Evolutionary conservation across 805 yeast genomes (phyloP).

Genomic region (Blastobotrys parvus): DNA sequence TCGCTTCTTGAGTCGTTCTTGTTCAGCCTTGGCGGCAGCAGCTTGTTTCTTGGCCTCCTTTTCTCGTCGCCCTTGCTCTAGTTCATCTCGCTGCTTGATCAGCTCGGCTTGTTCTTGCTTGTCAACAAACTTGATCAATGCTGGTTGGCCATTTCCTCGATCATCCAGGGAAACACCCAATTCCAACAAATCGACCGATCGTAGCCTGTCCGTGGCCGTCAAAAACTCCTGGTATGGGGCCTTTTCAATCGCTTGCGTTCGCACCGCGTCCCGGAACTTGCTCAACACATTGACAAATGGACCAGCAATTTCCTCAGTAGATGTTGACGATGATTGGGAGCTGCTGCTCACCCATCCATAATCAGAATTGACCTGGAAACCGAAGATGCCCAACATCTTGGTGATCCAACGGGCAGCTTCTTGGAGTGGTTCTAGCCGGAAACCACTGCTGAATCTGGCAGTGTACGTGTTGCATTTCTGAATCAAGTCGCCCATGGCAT

Average conservation of each 20-base stretch:
- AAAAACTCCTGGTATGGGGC: slow-evolving; percentile 43
- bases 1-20: slow-evolving; percentile 46
- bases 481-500: slow-evolving; percentile 58
- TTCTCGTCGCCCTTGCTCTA: slow-evolving; percentile 44
- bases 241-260: slow-evolving; percentile 54
- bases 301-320: slow-evolving; percentile 57
- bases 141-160: slow-evolving; percentile 66
- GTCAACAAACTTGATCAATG: slow-evolving; percentile 74
- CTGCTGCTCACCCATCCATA: slow-evolving; percentile 64
- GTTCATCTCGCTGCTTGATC: slow-evolving; percentile 46
- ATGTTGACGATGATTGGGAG: slow-evolving; percentile 27
- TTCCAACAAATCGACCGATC: slow-evolving; percentile 62
- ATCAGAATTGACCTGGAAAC: slow-evolving; percentile 62
- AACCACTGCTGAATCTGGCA: slow-evolving; percentile 39
- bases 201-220: slow-evolving; percentile 61
- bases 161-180: slow-evolving; percentile 86
- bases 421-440: slow-evolving; percentile 57
- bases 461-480: slow-evolving; percentile 68
- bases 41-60: slow-evolving; percentile 48
- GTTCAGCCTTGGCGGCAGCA: slow-evolving; percentile 27
- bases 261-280: slow-evolving; percentile 71
- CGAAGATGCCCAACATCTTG: slow-evolving; percentile 60
- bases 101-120: slow-evolving; percentile 61
- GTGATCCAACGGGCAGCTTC: slow-evolving; percentile 64
- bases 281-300: slow-evolving; percentile 78